A percentile compares a stretch with the other conserved stretches of the same genome.
Conservation (phyloP, 228 moss, liverwort and hornwort genomes). For the Sphagnum magellanicum region DNA sequence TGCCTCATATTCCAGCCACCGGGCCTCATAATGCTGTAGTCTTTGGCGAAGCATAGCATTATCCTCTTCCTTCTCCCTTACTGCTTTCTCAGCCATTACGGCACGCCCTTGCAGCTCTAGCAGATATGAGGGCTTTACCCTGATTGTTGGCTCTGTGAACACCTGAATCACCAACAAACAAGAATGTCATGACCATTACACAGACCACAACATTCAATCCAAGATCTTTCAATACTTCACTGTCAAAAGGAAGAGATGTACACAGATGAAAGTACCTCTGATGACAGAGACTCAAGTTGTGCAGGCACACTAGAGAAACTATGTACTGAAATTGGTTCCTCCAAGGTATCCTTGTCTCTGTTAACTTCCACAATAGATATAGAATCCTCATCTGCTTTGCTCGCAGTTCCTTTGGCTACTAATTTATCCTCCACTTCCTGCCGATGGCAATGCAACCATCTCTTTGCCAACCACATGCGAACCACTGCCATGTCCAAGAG, state of each 20-base stretch:
- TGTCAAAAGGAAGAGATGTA: background rate
- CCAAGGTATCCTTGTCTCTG: no score
- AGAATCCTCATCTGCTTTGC: no score
- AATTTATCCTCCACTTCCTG: constrained; percentile 44
- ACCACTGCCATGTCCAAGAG: constrained; percentile 40
- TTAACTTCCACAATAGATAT: no score
- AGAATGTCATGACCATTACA: no score
- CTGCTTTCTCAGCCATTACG: constrained; percentile 81
- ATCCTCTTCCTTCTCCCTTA: constrained; percentile 96
- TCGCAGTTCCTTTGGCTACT: constrained; percentile 26
- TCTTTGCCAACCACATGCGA: constrained; percentile 70
- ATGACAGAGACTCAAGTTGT: no score
- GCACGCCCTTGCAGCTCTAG: constrained; percentile 90
- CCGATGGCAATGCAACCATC: constrained; percentile 20
- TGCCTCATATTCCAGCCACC: constrained; percentile 97
- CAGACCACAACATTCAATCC: no score
- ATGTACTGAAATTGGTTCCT: no score
- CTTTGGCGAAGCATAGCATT: constrained; percentile 80
- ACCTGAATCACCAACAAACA: constrained; percentile 33
- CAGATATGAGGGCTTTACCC: constrained; percentile 85
- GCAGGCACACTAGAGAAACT: no score
- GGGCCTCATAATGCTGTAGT: constrained; percentile 82
- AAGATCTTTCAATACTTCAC: background rate
- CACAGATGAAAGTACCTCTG: background rate
- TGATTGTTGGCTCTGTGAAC: constrained; percentile 70